phyloP scores from a whole-genome alignment of 371 early-diverging fungal species.

The Gilbertella persicaria region DNA sequence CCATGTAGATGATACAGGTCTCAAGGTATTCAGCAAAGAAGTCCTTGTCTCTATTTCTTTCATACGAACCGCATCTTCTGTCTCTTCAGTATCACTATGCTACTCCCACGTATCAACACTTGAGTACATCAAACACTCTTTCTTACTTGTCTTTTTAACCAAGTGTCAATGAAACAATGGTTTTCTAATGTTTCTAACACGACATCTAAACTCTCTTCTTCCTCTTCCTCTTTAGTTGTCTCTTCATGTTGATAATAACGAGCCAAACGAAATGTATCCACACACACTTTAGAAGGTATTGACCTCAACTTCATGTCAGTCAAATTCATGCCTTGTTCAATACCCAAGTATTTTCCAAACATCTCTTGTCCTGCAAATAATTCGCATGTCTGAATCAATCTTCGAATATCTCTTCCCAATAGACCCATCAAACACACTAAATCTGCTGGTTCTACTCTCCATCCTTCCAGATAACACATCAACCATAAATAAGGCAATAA shows the following conservation, averaged over 20 bases:
- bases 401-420: constrained; percentile 38
- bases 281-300: constrained; percentile 4
- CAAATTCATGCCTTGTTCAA: constrained; percentile 1
- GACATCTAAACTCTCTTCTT: constrained; percentile 2
- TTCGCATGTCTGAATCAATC: constrained; percentile 35
- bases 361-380: constrained; percentile 13
- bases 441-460: constrained; percentile 32
- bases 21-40: constrained; percentile 3
- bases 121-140: not conserved
- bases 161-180: constrained; percentile 14
- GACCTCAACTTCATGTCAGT: constrained; percentile 6
- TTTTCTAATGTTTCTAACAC: constrained; percentile 7
- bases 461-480: constrained; percentile 39
- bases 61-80: not conserved
- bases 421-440: constrained; percentile 25
- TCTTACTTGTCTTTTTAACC: constrained; percentile 7
- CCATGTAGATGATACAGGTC: constrained; percentile 1
- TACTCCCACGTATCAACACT: too few species aligned
- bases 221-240: not conserved
- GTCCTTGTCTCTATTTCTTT: constrained; percentile 2
- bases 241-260: constrained; percentile 7
- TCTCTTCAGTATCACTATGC: too few species aligned
- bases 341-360: constrained; percentile 18
- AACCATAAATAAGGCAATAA: constrained; percentile 43
- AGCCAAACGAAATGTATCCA: constrained; percentile 21